A percentile compares a stretch with the other conserved stretches of the same genome.
Evolutionary conservation across 169 alveolate genomes (phyloP).

Genomic region (Babesia ovata): DNA sequence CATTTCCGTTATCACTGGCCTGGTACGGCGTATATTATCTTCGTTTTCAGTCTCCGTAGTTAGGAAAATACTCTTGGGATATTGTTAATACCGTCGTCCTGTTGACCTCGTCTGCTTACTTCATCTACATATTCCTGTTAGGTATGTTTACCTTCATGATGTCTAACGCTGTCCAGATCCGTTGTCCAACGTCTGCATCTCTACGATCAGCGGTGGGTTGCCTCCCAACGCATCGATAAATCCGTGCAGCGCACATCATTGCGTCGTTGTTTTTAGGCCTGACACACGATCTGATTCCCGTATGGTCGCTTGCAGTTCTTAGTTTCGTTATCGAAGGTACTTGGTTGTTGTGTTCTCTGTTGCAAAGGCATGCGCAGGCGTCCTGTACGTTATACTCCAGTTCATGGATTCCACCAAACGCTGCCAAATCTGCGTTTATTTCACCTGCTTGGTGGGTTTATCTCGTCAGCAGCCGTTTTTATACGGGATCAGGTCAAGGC

Average conservation of each 20-base stretch:
- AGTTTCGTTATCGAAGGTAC: conserved; percentile 33
- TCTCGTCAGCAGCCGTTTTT: neutral
- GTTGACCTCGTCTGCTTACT: conserved; percentile 3
- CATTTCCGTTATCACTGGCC: neutral
- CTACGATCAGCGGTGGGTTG: conserved; percentile 46
- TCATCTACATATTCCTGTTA: conserved; percentile 18
- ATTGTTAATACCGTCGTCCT: conserved; percentile 30
- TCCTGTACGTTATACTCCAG: conserved; percentile 12
- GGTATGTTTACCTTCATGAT: neutral
- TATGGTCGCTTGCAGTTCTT: conserved; percentile 45
- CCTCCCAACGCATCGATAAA: neutral
- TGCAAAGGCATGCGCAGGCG: conserved; percentile 7
- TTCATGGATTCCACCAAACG: conserved; percentile 10
- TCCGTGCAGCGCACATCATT: conserved; percentile 26
- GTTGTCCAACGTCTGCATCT: conserved; percentile 44
- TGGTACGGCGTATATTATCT: neutral
- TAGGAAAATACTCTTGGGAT: conserved; percentile 42
- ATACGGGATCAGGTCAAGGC: conserved; percentile 31
- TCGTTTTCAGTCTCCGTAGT: neutral
- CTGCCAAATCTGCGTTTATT: conserved; percentile 35
- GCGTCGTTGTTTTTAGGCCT: conserved; percentile 47
- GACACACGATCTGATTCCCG: conserved; percentile 53
- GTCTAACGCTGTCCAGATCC: conserved; percentile 14
- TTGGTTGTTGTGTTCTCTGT: neutral
- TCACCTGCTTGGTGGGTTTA: conserved; percentile 37